Conservation (phyloP, 768 basidiomycete genomes). For the Rhodosporidiobolus sp. region DNA sequence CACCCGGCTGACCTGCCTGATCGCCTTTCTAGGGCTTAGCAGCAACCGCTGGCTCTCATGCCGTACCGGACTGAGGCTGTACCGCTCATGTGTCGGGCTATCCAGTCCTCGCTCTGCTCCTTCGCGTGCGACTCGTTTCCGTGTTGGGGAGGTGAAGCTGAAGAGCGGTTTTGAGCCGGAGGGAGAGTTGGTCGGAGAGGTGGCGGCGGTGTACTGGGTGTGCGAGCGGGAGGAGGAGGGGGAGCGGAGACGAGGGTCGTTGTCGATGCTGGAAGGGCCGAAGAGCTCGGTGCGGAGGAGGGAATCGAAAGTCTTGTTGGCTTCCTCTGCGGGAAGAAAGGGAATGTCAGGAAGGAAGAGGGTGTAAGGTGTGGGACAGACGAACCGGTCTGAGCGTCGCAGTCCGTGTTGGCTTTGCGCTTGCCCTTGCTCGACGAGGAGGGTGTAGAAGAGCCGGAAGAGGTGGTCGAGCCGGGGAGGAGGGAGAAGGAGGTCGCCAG, state of each 20-base stretch:
- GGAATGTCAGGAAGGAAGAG: neutral
- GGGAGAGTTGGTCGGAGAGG: slow-evolving; percentile 46
- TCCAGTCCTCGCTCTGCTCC: slow-evolving; percentile 56
- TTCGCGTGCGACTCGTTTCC: slow-evolving; percentile 28
- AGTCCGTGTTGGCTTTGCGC: slow-evolving; percentile 62
- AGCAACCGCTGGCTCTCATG: slow-evolving; percentile 76
- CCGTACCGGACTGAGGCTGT: slow-evolving; percentile 84
- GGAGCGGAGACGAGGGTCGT: slow-evolving; percentile 36
- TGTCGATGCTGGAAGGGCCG: slow-evolving; percentile 42
- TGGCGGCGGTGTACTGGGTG: slow-evolving; percentile 41
- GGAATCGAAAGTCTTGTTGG: slow-evolving; percentile 52
- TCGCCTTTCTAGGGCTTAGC: slow-evolving; percentile 74
- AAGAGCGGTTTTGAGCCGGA: slow-evolving; percentile 40
- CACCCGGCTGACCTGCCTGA: slow-evolving; percentile 83
- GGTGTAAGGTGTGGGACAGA: slow-evolving; percentile 22
- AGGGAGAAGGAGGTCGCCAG: slow-evolving; percentile 64
- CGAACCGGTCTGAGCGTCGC: slow-evolving; percentile 69
- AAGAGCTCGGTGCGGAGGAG: slow-evolving; percentile 54
- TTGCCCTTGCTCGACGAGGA: slow-evolving; percentile 60
- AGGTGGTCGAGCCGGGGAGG: slow-evolving; percentile 52
- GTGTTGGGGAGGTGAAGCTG: slow-evolving; percentile 39
- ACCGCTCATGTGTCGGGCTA: slow-evolving; percentile 79
- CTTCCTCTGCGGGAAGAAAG: slow-evolving; percentile 49
- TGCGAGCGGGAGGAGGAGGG: slow-evolving; percentile 18
- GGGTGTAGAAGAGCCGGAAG: slow-evolving; percentile 49